phyloP scores from a whole-genome alignment of 2,329 filamentous ascomycete genomes.

The Sordariomycetes sp. region DNA sequence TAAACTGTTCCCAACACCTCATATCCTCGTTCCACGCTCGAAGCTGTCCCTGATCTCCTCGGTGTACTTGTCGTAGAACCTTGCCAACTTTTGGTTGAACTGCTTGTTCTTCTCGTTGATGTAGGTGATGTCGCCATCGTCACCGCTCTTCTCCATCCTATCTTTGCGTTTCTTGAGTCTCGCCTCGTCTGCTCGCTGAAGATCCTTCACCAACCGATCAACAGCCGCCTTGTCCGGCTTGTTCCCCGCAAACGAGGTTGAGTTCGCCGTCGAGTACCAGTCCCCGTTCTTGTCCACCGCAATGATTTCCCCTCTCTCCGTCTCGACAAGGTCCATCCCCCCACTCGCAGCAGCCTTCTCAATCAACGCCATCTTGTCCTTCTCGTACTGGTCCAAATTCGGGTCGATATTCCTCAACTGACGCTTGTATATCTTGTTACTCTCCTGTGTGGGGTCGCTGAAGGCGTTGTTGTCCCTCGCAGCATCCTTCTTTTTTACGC shows the following conservation, averaged over 20 bases:
- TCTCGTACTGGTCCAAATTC: slow-evolving; percentile 76
- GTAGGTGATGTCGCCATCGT: slow-evolving; percentile 89
- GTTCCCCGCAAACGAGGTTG: slow-evolving; percentile 71
- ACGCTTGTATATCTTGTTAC: slow-evolving; percentile 87
- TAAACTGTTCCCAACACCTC: slow-evolving; percentile 12
- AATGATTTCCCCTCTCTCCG: slow-evolving; percentile 87
- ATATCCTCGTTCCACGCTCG: slow-evolving; percentile 95
- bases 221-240: slow-evolving; percentile 81
- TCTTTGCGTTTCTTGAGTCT: slow-evolving; percentile 80
- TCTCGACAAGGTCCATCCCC: slow-evolving; percentile 87
- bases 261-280: slow-evolving; percentile 85
- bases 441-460: slow-evolving; percentile 78
- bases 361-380: slow-evolving; percentile 75
- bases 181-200: slow-evolving; percentile 81
- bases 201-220: slow-evolving; percentile 76
- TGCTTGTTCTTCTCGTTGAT: slow-evolving; percentile 99
- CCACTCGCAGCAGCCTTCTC: slow-evolving; percentile 78
- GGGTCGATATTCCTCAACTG: slow-evolving; percentile 71
- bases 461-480: slow-evolving; percentile 83
- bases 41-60: slow-evolving; percentile 95
- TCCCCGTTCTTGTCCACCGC: slow-evolving; percentile 85
- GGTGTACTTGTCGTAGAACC: slow-evolving; percentile 99
- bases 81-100: slow-evolving; percentile 93
- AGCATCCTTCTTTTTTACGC: slow-evolving; percentile 74
- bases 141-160: slow-evolving; percentile 66